These are phyloP conservation scores for Phycomyces nitens DNA, from an alignment of 192 early-diverging fungal species.

Conservation along the genomic window DNA sequence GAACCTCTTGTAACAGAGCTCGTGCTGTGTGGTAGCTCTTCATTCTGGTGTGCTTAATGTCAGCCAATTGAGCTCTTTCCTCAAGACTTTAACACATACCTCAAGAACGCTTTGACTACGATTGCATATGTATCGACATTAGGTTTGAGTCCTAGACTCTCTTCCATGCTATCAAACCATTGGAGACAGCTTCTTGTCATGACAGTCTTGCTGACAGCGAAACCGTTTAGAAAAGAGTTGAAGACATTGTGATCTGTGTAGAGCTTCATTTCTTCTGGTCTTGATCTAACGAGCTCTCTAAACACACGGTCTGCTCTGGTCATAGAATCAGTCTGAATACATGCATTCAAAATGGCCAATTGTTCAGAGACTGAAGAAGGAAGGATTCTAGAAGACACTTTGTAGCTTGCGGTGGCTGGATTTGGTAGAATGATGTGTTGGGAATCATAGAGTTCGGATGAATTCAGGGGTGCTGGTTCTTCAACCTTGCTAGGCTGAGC, in stretches of 20 bases:
- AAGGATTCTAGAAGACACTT: conserved; percentile 22
- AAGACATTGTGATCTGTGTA: conserved; percentile 66
- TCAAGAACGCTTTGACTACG: conserved; percentile 66
- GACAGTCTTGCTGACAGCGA: conserved; percentile 53
- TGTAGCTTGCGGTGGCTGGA: conserved; percentile 25
- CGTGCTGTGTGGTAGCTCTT: conserved; percentile 42
- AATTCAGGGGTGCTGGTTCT: not conserved
- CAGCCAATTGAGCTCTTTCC: not conserved
- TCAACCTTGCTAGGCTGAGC: too few species aligned
- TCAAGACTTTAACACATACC: conserved; percentile 36
- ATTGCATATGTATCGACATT: conserved; percentile 75
- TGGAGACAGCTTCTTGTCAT: conserved; percentile 52
- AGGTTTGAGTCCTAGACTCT: conserved; percentile 51
- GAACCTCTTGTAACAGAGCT: conserved; percentile 47
- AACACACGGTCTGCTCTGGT: conserved; percentile 74
- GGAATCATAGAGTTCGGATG: not conserved
- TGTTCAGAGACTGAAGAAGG: conserved; percentile 56
- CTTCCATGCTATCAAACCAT: conserved; percentile 70
- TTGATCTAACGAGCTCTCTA: conserved; percentile 55
- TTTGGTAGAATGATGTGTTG: conserved; percentile 32
- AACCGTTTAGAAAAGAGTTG: conserved; percentile 81
- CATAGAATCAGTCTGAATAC: conserved; percentile 68
- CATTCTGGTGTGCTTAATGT: conserved; percentile 26
- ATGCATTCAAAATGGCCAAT: conserved; percentile 75
- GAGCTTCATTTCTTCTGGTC: conserved; percentile 67